A percentile compares a stretch with the other conserved stretches of the same genome.
Evolutionary conservation across 306 rosid species (phyloP).

Genomic region (Lathyrus aphaca): DNA sequence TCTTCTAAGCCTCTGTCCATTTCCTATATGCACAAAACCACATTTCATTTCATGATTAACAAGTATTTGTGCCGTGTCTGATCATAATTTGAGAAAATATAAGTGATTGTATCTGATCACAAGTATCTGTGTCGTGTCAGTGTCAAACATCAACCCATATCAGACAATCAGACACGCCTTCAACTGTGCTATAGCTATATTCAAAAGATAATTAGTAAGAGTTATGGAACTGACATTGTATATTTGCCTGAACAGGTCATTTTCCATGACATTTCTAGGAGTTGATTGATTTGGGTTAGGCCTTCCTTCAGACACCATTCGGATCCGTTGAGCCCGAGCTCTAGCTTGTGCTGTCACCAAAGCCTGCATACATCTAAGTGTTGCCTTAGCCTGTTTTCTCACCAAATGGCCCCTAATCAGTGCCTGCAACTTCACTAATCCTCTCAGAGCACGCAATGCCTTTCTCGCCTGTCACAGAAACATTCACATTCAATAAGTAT

Average conservation of each 20-base stretch:
- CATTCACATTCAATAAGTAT: constrained; percentile 2
- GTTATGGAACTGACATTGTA: constrained; percentile 60
- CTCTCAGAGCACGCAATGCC: constrained; percentile 81
- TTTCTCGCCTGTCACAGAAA: constrained; percentile 73
- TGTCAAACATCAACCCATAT: not conserved
- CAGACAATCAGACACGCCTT: not conserved
- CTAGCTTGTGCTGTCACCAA: constrained; percentile 88
- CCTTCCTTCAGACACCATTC: constrained; percentile 52
- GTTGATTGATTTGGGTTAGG: constrained; percentile 47
- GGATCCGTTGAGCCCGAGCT: constrained; percentile 84
- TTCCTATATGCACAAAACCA: constrained; percentile 53
- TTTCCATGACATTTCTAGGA: constrained; percentile 54
- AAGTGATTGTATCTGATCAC: not conserved
- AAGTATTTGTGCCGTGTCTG: no score
- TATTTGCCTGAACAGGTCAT: constrained; percentile 46
- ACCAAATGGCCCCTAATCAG: constrained; percentile 89
- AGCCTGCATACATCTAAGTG: constrained; percentile 88
- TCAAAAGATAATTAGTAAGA: constrained; percentile 14
- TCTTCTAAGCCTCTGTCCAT: constrained; percentile 68
- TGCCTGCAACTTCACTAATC: constrained; percentile 92
- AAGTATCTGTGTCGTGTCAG: not conserved
- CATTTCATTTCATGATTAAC: constrained; percentile 26
- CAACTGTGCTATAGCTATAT: not conserved
- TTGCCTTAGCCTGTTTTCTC: constrained; percentile 79
- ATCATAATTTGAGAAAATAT: no score